phyloP scores from a whole-genome alignment of 148 eudicot species.

The Camellia sinensis region DNA sequence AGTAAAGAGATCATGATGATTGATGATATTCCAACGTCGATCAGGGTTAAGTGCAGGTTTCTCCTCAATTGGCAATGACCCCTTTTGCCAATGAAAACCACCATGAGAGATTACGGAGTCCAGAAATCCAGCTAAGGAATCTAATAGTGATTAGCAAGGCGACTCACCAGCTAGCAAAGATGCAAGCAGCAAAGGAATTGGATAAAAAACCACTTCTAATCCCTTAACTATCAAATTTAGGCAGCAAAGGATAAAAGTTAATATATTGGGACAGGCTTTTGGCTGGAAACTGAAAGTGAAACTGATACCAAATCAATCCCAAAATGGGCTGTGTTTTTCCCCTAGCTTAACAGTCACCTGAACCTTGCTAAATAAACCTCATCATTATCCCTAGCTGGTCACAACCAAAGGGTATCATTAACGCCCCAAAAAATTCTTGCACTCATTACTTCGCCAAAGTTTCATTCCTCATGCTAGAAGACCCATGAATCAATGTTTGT shows the following conservation, averaged over 20 bases:
- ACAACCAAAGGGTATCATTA: not conserved
- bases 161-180: not conserved
- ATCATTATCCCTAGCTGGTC: not conserved
- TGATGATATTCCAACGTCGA: not conserved
- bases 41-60: not conserved
- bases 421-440: not conserved
- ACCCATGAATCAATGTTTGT: not conserved
- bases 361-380: not conserved
- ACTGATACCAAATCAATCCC: constrained; percentile 3
- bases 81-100: too few relatives aligned
- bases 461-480: not conserved
- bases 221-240: not conserved
- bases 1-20: not conserved
- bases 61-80: too few relatives aligned
- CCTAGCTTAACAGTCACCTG: not conserved
- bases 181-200: not conserved
- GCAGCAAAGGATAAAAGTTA: not conserved
- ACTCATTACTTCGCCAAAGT: too few relatives aligned
- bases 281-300: too few relatives aligned
- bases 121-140: too few relatives aligned
- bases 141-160: too few relatives aligned
- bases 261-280: not conserved
- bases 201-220: not conserved
- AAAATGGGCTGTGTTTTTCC: not conserved
- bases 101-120: too few relatives aligned